These are phyloP conservation scores for Podila verticillata DNA, from an alignment of 192 early-diverging fungal species.

Conservation along the genomic window DNA sequence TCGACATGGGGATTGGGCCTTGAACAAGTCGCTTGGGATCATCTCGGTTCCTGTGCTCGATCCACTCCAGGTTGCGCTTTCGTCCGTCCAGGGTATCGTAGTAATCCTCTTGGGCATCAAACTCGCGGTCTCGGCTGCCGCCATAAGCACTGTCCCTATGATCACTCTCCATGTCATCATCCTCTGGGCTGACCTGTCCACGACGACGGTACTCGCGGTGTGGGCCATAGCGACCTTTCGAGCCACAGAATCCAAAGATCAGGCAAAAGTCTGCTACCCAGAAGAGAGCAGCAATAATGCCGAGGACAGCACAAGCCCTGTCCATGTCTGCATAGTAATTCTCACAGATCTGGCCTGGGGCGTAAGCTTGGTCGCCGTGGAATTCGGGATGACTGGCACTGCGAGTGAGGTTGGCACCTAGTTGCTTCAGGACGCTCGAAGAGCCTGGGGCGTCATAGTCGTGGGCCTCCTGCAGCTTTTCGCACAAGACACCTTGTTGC, in stretches of 20 bases:
- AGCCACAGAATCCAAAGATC: constrained; percentile 31
- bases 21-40: constrained; percentile 16
- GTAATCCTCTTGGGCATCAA: constrained; percentile 11
- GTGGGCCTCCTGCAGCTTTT: neutral
- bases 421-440: neutral
- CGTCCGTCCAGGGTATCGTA: constrained; percentile 11
- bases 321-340: constrained; percentile 32
- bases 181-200: neutral
- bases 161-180: neutral
- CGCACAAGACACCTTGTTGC: constrained; percentile 1
- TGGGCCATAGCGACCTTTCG: constrained; percentile 2
- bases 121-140: neutral
- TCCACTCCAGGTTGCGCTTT: constrained; percentile 6
- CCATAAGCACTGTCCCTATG: neutral
- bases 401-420: too few species aligned
- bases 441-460: neutral
- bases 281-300: constrained; percentile 16
- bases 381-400: neutral
- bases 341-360: constrained; percentile 7
- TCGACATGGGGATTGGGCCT: constrained; percentile 7
- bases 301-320: constrained; percentile 23
- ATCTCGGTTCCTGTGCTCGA: neutral
- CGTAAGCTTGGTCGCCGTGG: constrained; percentile 14
- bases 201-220: neutral
- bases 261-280: constrained; percentile 36